These are phyloP conservation scores for Boletellus sp. DNA, from an alignment of 1,284 basidiomycete species.

Conservation along the genomic window DNA sequence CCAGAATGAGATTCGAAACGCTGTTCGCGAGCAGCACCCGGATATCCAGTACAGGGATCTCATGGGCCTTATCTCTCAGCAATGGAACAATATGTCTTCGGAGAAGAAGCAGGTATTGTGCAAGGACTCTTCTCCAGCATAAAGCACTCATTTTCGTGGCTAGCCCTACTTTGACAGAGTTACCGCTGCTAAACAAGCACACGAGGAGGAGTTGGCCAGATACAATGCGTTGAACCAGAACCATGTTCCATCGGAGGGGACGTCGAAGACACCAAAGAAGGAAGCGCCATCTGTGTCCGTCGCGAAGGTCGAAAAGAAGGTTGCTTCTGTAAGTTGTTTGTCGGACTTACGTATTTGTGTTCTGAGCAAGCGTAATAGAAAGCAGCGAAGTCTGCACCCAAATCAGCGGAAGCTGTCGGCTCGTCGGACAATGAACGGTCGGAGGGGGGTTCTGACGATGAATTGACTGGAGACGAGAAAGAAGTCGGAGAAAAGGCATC, in stretches of 20 bases:
- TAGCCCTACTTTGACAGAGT: conserved; percentile 29
- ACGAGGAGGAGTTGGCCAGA: conserved; percentile 47
- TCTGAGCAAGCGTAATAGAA: conserved; percentile 25
- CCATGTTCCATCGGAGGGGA: conserved; percentile 37
- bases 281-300: conserved; percentile 6
- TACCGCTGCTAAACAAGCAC: conserved; percentile 45
- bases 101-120: conserved; percentile 69
- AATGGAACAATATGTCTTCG: conserved; percentile 70
- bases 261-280: conserved; percentile 26
- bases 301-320: conserved; percentile 27
- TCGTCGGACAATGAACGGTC: conserved; percentile 28
- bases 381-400: conserved; percentile 19
- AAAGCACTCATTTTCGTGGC: conserved; percentile 9
- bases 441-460: conserved; percentile 23
- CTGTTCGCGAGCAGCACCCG: conserved; percentile 66
- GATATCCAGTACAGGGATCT: conserved; percentile 71
- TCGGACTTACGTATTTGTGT: conserved; percentile 6
- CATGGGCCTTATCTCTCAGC: conserved; percentile 65
- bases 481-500: conserved; percentile 33
- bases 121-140: neutral
- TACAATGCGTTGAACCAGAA: conserved; percentile 50
- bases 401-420: conserved; percentile 25
- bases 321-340: conserved; percentile 12
- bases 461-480: conserved; percentile 17
- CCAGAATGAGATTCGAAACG: conserved; percentile 86